Conservation (phyloP, 371 early-diverging fungal species). For the Smittium culicis region DNA sequence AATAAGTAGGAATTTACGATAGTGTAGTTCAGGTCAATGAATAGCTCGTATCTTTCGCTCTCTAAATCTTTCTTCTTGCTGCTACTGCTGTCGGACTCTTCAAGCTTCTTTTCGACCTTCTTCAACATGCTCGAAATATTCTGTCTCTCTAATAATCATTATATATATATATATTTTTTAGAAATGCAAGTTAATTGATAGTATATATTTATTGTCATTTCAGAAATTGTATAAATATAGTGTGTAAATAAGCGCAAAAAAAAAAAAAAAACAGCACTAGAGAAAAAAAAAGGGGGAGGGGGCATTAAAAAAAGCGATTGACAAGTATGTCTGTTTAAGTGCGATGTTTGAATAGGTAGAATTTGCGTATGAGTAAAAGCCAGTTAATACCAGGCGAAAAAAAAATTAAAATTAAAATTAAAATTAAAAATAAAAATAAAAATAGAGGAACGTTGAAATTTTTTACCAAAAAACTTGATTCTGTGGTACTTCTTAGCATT, state of each 20-base stretch:
- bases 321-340: no score
- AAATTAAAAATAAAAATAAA: conserved; percentile 1
- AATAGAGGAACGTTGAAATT: background rate
- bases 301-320: no score
- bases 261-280: background rate
- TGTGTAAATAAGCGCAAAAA: no score
- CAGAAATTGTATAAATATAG: no score
- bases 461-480: conserved; percentile 13
- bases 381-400: no score
- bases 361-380: no score
- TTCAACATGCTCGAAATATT: conserved; percentile 7
- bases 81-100: background rate
- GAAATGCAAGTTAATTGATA: no score
- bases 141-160: conserved; percentile 6
- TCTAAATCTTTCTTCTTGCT: background rate
- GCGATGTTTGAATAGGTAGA: no score
- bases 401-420: no score
- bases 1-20: conserved; percentile 3
- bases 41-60: background rate
- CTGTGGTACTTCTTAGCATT: conserved; percentile 11
- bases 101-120: conserved; percentile 8
- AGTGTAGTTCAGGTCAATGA: conserved; percentile 10
- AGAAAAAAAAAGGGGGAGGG: background rate
- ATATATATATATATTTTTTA: background rate
- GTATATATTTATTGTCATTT: no score